phyloP scores from a whole-genome alignment of 2,329 filamentous ascomycete genomes.

The Fusarium redolens region DNA sequence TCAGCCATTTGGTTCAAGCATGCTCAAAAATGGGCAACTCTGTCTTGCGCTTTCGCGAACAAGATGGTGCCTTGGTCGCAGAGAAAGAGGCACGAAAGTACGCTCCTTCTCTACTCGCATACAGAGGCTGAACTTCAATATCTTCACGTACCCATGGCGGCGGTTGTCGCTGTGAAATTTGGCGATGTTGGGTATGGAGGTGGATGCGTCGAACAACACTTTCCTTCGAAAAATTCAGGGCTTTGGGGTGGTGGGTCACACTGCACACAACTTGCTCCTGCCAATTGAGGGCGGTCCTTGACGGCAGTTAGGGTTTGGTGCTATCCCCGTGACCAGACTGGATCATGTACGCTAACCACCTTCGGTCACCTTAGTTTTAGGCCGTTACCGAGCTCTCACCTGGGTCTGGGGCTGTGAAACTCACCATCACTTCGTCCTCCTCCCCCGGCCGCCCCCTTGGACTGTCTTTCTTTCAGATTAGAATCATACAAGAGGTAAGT shows the following conservation, averaged over 20 bases:
- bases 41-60: constrained; percentile 45
- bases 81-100: constrained; percentile 27
- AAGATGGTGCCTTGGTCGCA: constrained; percentile 48
- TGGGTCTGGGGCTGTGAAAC: background rate
- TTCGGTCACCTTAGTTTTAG: background rate
- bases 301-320: constrained; percentile 15
- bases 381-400: constrained; percentile 20
- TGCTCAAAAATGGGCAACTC: constrained; percentile 63
- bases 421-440: background rate
- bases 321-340: constrained; percentile 2
- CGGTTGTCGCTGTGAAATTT: constrained; percentile 57
- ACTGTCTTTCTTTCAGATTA: background rate
- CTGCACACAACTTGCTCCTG: constrained; percentile 1
- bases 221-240: constrained; percentile 46
- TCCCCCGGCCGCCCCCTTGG: background rate
- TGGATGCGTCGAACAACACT: constrained; percentile 45
- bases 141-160: constrained; percentile 72
- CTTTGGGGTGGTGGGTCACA: constrained; percentile 33
- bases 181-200: constrained; percentile 50
- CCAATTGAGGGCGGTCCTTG: background rate
- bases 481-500: background rate
- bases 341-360: background rate
- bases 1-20: constrained; percentile 73
- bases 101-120: constrained; percentile 60
- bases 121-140: constrained; percentile 55